Evolutionary conservation across 2,329 filamentous ascomycete species (phyloP).

Genomic region (Berkeleyomyces rouxiae): DNA sequence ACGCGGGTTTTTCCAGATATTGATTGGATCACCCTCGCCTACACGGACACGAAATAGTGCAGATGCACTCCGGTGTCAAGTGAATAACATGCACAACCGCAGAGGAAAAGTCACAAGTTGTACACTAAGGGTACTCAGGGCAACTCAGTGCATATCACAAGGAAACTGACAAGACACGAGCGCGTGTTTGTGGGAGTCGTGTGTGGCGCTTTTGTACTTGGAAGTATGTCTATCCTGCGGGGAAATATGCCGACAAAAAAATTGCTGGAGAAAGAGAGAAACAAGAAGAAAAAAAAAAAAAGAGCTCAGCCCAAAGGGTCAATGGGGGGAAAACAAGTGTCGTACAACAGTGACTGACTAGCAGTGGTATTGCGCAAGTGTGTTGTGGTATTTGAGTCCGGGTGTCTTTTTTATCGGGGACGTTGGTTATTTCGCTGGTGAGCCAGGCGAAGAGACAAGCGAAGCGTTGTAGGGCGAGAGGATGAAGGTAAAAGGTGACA

Average conservation of each 20-base stretch:
- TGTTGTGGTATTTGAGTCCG: not conserved
- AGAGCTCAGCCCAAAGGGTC: not conserved
- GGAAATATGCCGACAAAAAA: not conserved
- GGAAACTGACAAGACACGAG: not conserved
- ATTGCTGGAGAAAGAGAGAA: not conserved
- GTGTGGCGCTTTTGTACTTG: not conserved
- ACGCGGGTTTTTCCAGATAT: not conserved
- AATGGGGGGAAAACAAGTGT: not conserved
- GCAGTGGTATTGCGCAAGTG: constrained; percentile 1
- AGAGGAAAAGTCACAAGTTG: not conserved
- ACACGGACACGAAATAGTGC: not conserved
- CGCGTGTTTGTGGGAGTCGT: not conserved
- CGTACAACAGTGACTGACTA: constrained; percentile 1
- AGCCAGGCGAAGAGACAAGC: constrained; percentile 3
- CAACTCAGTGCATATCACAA: not conserved
- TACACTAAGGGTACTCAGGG: not conserved
- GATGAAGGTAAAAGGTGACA: not conserved
- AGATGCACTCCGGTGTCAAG: not conserved
- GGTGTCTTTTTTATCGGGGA: not conserved
- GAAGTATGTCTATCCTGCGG: not conserved
- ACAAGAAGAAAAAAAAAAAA: not conserved
- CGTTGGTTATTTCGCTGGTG: constrained; percentile 1
- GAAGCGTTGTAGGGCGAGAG: not conserved
- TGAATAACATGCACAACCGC: not conserved
- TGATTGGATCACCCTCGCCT: not conserved